Evolutionary conservation across 2,329 filamentous ascomycete species (phyloP), one percentile per base, ranked within the genome.

Genomic region (Aspergillus sp.): DNA sequence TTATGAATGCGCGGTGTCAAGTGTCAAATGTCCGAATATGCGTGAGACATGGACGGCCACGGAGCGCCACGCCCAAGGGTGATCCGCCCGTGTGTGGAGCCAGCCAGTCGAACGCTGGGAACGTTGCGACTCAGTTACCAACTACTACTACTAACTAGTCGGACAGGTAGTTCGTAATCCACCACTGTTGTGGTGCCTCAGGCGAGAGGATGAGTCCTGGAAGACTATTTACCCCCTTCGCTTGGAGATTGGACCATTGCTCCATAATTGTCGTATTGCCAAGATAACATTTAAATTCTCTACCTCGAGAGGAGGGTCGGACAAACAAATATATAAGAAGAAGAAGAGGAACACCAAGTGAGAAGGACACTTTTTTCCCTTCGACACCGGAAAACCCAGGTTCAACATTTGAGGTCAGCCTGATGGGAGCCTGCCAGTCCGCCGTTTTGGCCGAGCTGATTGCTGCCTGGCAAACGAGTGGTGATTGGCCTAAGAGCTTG

Each of bases 11-110:
- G 32, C 32, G 11, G 32, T 36, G 32, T 5, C 5, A 36, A 13
- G n/a, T 41, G 21, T 42, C 52, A 54, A 54, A 55, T 47, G 53
- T 55, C 53, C 25, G 53, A 47, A 55, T 55, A 55, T 55, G 53
- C 53, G 36, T 55, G 53, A 55, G 53, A 55, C 53, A 55, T 55
- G 41, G 17, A 21, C 21, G n/a, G 53, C 36, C 39, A 32, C 41
- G 52, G 53, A 27, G 53, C 53, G 53, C 53, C 42, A 47, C 42
- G 53, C 39, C 39, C 23, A 21, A 36, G 39, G 39, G 42, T 27
- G 53, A 55, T 55, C 53, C 53, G 53, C 53, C 27, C 17, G 42
- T 30, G 23, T 30, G 53, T 55, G 53, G 53, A 55, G 15, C 53
- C 53, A 7, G 10, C 36, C 21, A 39, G 51, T 53, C 51, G 51